Base-by-base conservation (phyloP, 805 yeast genomes). In the Wickerhamiella slavikovae region DNA sequence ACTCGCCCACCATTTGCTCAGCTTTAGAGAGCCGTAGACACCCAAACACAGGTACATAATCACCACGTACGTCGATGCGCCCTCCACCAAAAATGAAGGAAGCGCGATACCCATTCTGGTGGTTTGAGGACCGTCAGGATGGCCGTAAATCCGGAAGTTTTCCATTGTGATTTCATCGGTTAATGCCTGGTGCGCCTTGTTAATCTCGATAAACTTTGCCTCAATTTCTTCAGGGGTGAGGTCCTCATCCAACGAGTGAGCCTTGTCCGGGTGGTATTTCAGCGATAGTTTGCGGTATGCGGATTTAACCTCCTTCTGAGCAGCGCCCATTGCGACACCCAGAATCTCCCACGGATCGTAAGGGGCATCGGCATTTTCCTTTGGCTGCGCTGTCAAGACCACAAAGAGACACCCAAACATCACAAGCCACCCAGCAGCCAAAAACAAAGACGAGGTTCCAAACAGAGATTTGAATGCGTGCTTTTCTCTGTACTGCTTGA, bases 61-160 rank as follows among this genome's bases (percentile, higher is more conserved):
- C 35, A 80, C 57, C 15, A 74, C 42, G 3, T 73, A 65, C 4
- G 91, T 71, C 15, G 71, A 71, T 34, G 70, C 62, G 25, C 91
- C 82, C 38, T 80, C 93, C 18, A 91, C 77, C 36, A 89, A 61
- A 54, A 78, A 80, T 48, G 75, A 71, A 19, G 99, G 99, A 39
- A 89, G 56, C 0, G 96, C 99, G 51, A 89, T 82, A 37, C 98
- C 98, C 49, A 80, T 94, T 14, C 74, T 58, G 13, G 74, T 63
- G 17, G 78, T 78, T 52, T 79, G 93, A 24, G 92, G 93, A 25
- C 98, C 98, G 56, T 89, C 99, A 4, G 99, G 99, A 49, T 91
- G 93, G 29, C 99, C 99, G 45, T 74, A 89, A 42, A 68, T 71
- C 43, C 73, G 57, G 50, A 66, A 82, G 49, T 89, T 89, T 41